Evolutionary conservation across 2,329 filamentous ascomycete genomes (phyloP).

Genomic region (Trichothecium sympodiale): DNA sequence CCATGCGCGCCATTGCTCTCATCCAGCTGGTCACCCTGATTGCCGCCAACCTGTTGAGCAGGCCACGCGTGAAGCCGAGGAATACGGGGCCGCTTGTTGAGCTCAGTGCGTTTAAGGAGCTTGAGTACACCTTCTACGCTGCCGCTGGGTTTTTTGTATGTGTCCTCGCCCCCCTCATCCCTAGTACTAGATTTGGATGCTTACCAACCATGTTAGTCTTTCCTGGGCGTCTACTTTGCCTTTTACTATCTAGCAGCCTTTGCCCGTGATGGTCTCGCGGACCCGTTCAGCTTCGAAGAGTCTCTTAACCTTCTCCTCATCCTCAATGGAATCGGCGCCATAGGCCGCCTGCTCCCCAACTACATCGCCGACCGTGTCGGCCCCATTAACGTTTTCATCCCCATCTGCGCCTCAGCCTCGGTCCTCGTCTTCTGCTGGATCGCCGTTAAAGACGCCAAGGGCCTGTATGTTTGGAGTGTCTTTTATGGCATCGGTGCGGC

Average conservation of each 20-base stretch:
- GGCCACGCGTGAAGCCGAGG: constrained; percentile 29
- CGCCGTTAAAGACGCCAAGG: constrained; percentile 32
- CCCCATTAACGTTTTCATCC: constrained; percentile 46
- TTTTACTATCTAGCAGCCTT: constrained; percentile 31
- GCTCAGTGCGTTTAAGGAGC: constrained; percentile 31
- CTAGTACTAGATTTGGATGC: background rate
- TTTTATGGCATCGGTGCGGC: constrained; percentile 51
- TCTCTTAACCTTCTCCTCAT: constrained; percentile 50
- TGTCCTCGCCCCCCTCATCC: background rate
- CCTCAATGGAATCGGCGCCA: constrained; percentile 48
- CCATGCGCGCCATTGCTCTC: constrained; percentile 48
- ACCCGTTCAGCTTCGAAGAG: constrained; percentile 28
- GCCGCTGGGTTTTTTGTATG: constrained; percentile 18
- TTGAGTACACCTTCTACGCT: constrained; percentile 30
- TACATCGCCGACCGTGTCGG: constrained; percentile 45
- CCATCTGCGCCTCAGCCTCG: constrained; percentile 26
- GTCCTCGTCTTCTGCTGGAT: constrained; percentile 43
- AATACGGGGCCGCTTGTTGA: constrained; percentile 31
- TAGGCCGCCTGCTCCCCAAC: constrained; percentile 47
- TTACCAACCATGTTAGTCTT: constrained; percentile 11
- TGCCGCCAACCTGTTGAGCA: constrained; percentile 25
- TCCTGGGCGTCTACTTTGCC: constrained; percentile 13
- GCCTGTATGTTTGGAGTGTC: constrained; percentile 46
- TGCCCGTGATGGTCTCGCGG: constrained; percentile 25
- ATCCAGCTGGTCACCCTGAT: constrained; percentile 35